Percentiles rank a stretch among this genome's conserved stretches.
Conservation (phyloP, 2,329 filamentous ascomycete genomes). For the Plectosphaerella plurivora region DNA sequence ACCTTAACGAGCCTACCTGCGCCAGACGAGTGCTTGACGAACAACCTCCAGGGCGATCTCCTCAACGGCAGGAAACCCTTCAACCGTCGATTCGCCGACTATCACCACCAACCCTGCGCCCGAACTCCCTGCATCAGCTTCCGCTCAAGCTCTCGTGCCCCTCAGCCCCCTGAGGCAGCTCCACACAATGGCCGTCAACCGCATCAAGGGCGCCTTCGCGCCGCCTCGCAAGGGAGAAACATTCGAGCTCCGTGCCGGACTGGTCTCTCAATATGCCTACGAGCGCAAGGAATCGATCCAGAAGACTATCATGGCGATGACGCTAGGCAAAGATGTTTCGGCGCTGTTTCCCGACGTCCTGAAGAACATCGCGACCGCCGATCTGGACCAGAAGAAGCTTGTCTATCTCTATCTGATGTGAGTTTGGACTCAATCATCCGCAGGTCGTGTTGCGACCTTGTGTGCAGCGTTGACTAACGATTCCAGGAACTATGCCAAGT, state of each 20-base stretch:
- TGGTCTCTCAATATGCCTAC: conserved; percentile 98
- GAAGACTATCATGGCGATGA: conserved; percentile 99
- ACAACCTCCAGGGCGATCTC: not conserved
- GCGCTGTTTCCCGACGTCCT: conserved; percentile 94
- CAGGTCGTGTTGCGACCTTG: not conserved
- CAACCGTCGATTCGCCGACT: not conserved
- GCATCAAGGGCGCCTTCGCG: conserved; percentile 90
- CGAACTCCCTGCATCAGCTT: not conserved
- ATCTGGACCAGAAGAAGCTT: conserved; percentile 98
- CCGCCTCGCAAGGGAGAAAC: conserved; percentile 95
- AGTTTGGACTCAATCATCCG: conserved; percentile 20
- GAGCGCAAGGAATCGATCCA: conserved; percentile 99
- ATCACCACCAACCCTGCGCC: not conserved
- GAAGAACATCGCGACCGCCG: conserved; percentile 94
- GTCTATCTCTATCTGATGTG: conserved; percentile 98
- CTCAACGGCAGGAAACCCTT: not conserved
- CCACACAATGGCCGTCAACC: conserved; percentile 82
- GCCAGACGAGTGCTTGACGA: not conserved
- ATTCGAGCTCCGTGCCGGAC: conserved; percentile 89
- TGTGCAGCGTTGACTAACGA: conserved; percentile 13
- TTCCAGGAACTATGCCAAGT: conserved; percentile 95
- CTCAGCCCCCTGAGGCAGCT: conserved; percentile 14
- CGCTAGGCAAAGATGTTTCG: conserved; percentile 95
- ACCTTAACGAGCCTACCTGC: not conserved
- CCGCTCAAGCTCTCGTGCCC: conserved; percentile 15